Conservation (phyloP, 352 stramenopile genomes). For the Hyaloperonospora brassicae region DNA sequence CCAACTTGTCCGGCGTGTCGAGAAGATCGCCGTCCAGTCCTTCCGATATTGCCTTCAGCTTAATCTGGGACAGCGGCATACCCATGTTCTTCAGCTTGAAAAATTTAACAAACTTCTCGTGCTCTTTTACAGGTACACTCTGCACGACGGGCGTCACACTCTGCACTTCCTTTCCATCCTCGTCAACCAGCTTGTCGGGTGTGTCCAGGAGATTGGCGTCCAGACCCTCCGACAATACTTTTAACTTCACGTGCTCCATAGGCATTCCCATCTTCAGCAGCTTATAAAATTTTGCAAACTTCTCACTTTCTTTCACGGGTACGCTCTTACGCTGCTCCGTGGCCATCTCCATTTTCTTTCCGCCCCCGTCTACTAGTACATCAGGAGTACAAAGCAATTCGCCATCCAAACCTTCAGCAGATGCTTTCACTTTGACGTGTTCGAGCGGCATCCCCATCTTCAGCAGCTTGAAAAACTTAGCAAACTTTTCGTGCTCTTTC, state of each 20-base stretch:
- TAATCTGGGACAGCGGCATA: conserved; percentile 79
- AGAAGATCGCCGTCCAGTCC: conserved; percentile 49
- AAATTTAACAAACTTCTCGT: conserved; percentile 83
- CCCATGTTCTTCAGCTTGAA: conserved; percentile 90
- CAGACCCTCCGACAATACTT: conserved; percentile 52
- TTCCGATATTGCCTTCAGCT: conserved; percentile 81
- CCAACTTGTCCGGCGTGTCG: conserved; percentile 51
- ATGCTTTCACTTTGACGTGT: conserved; percentile 58
- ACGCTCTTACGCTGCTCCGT: conserved; percentile 23
- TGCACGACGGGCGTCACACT: conserved; percentile 10
- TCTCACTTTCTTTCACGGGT: conserved; percentile 81
- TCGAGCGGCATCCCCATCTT: conserved; percentile 76
- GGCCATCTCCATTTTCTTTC: conserved; percentile 26
- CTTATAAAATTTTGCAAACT: conserved; percentile 93
- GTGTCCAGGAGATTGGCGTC: conserved; percentile 47
- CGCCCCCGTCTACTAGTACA: conserved; percentile 40
- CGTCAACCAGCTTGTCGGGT: conserved; percentile 49
- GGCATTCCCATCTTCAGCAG: conserved; percentile 86
- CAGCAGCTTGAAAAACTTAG: conserved; percentile 69
- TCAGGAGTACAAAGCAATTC: conserved; percentile 49
- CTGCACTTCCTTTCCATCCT: conserved; percentile 42
- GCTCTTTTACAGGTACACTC: conserved; percentile 43
- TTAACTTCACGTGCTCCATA: conserved; percentile 85
- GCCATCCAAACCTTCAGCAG: conserved; percentile 47
- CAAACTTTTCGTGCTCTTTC: conserved; percentile 86